phyloP scores from a whole-genome alignment of 257 asterid species.

The Rauvolfia tetraphylla region DNA sequence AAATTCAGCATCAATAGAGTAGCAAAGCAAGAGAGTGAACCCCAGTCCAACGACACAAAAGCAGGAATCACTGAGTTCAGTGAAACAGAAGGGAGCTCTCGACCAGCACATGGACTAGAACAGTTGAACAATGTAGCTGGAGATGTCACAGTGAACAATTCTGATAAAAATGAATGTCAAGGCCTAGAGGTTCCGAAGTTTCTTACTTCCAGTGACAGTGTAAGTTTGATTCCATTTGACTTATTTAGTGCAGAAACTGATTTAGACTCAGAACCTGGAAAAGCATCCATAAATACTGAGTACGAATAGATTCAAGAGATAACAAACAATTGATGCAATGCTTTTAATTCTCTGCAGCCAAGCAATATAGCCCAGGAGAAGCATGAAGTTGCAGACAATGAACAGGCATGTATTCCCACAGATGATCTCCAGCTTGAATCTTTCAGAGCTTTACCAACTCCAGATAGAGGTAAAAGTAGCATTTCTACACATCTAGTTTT shows the following conservation, averaged over 20 bases:
- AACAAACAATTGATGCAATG: slow-evolving; percentile 5
- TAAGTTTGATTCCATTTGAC: slow-evolving; percentile 25
- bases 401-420: slow-evolving; percentile 14
- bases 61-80: slow-evolving; percentile 10
- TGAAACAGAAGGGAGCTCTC: slow-evolving; percentile 20
- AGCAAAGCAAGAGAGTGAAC: slow-evolving; percentile 30
- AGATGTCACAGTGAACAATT: slow-evolving; percentile 12
- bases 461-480: slow-evolving; percentile 12
- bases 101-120: slow-evolving; percentile 2
- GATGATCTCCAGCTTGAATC: slow-evolving; percentile 6
- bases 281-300: background rate
- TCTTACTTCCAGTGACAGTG: slow-evolving; percentile 31
- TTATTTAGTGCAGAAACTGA: background rate
- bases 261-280: background rate
- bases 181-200: slow-evolving; percentile 18
- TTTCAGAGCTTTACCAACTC: slow-evolving; percentile 1
- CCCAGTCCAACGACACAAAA: slow-evolving; percentile 17
- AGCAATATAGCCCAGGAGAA: slow-evolving; percentile 14
- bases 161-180: slow-evolving; percentile 35
- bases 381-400: slow-evolving; percentile 25
- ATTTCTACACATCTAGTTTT: background rate
- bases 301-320: background rate
- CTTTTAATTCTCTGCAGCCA: slow-evolving; percentile 39
- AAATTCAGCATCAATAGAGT: slow-evolving; percentile 23
- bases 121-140: slow-evolving; percentile 18